Evolutionary conservation across 805 yeast genomes (phyloP).

Genomic region (Peterozyma xylosa): DNA sequence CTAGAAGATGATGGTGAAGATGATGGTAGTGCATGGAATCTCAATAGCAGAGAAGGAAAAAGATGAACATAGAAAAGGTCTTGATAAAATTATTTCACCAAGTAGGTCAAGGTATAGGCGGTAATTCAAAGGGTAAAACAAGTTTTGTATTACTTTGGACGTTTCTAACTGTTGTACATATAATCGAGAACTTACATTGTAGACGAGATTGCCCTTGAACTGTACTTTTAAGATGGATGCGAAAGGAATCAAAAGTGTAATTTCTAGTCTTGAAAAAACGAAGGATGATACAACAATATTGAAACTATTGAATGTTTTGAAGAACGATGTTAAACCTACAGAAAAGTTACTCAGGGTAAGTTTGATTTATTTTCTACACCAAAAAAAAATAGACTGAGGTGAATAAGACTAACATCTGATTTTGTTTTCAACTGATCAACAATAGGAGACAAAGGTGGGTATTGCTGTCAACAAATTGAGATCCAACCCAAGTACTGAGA

Average conservation of each 20-base stretch:
- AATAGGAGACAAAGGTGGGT: constrained; percentile 86
- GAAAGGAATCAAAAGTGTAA: constrained; percentile 64
- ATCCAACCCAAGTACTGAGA: constrained; percentile 56
- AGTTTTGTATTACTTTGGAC: too few relatives aligned
- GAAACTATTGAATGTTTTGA: constrained; percentile 57
- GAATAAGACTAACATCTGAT: background rate
- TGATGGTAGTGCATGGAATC: background rate
- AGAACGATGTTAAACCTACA: constrained; percentile 72
- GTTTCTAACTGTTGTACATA: too few relatives aligned
- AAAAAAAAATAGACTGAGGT: background rate
- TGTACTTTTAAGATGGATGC: constrained; percentile 41
- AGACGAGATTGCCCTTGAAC: too few relatives aligned
- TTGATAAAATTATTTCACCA: too few relatives aligned
- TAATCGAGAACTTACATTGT: too few relatives aligned
- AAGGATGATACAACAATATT: constrained; percentile 55
- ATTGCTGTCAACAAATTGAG: constrained; percentile 90
- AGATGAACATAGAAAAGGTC: background rate
- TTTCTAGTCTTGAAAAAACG: constrained; percentile 69
- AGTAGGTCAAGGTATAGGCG: too few relatives aligned
- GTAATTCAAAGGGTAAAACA: too few relatives aligned
- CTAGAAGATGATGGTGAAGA: too few relatives aligned
- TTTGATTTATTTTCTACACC: constrained; percentile 1
- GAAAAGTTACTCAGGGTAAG: constrained; percentile 68
- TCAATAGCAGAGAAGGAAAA: background rate
- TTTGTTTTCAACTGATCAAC: background rate